Conservation (phyloP, 2,329 filamentous ascomycete genomes). For the Triangularia verruculosa region DNA sequence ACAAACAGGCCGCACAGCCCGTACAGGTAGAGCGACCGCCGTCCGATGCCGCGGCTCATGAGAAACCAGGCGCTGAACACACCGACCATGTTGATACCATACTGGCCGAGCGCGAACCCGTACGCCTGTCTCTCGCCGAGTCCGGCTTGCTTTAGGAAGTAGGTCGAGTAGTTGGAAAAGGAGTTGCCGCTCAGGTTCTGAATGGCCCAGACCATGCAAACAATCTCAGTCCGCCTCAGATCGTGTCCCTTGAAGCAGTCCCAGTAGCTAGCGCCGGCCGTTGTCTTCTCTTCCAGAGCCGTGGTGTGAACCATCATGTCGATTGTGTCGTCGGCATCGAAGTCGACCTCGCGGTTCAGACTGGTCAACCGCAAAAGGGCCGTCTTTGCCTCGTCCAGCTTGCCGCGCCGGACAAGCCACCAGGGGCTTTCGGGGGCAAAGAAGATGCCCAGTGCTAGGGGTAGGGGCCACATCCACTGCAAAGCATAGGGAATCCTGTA, state of each 20-base stretch:
- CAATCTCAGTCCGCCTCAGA: conserved; percentile 72
- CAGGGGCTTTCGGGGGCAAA: conserved; percentile 70
- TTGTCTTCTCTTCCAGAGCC: conserved; percentile 73
- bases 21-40: conserved; percentile 71
- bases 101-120: conserved; percentile 61
- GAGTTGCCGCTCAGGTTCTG: conserved; percentile 63
- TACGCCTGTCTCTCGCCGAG: conserved; percentile 52
- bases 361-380: conserved; percentile 65
- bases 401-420: conserved; percentile 71
- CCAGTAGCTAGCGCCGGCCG: conserved; percentile 67
- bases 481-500: conserved; percentile 68
- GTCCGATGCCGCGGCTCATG: conserved; percentile 72
- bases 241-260: conserved; percentile 84
- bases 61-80: conserved; percentile 80
- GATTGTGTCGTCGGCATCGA: conserved; percentile 79
- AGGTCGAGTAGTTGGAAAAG: conserved; percentile 64
- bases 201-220: conserved; percentile 62
- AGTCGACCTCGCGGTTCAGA: conserved; percentile 61
- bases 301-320: conserved; percentile 93
- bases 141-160: conserved; percentile 60
- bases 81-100: conserved; percentile 72
- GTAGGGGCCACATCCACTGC: conserved; percentile 76
- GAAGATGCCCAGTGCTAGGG: conserved; percentile 62
- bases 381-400: conserved; percentile 62
- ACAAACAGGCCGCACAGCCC: conserved; percentile 69